These are phyloP conservation scores for Pythium myriotylum DNA, from an alignment of 352 stramenopile species.

Conservation along the genomic window DNA sequence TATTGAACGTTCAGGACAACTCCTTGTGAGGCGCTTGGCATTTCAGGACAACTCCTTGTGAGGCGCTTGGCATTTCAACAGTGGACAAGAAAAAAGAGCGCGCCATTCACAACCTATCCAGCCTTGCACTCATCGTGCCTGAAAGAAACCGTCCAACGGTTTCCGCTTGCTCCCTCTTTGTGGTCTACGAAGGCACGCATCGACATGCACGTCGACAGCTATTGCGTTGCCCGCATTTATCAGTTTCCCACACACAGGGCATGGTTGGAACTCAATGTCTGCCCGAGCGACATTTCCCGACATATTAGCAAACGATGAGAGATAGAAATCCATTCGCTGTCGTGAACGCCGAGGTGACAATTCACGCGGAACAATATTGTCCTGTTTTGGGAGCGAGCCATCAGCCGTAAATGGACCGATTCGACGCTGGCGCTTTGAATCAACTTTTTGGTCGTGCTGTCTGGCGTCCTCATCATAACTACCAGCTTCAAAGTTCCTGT, in stretches of 20 bases:
- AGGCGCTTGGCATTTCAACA: too few species aligned
- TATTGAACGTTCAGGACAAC: too few species aligned
- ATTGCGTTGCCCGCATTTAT: slow-evolving; percentile 37
- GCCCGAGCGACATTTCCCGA: not conserved
- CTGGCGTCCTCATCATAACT: not conserved
- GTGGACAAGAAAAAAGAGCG: too few species aligned
- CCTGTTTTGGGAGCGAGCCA: too few species aligned
- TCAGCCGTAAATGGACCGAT: not conserved
- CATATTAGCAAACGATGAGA: too few species aligned
- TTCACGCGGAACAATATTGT: not conserved
- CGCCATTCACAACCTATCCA: too few species aligned
- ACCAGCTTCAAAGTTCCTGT: not conserved
- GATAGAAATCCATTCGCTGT: too few species aligned
- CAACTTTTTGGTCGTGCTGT: not conserved
- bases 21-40: too few species aligned
- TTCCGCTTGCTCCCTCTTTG: not conserved
- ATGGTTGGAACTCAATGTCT: slow-evolving; percentile 23
- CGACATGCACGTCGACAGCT: slow-evolving; percentile 34
- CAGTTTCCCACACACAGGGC: slow-evolving; percentile 32
- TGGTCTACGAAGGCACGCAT: slow-evolving; percentile 24
- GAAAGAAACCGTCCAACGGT: slow-evolving; percentile 17
- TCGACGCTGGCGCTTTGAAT: not conserved
- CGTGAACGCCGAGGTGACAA: too few species aligned
- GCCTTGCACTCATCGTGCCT: not conserved
- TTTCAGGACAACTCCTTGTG: too few species aligned